A percentile compares a stretch with the other conserved stretches of the same genome.
Evolutionary conservation across 2,329 filamentous ascomycete genomes (phyloP).

Genomic region (Aspergillus phoenicis): DNA sequence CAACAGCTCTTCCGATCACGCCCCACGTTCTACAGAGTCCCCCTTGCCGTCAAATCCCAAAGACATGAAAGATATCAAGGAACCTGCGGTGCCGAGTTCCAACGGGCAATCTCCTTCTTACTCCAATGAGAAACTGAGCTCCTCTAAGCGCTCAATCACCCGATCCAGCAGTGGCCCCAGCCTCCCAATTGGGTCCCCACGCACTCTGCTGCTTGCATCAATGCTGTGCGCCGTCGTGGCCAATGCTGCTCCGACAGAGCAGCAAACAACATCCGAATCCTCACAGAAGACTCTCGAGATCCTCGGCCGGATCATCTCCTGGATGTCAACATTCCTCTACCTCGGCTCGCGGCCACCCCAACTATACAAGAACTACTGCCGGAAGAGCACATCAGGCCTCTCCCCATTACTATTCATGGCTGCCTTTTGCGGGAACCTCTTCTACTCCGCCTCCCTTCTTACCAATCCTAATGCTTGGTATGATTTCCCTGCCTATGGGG

Average conservation of each 20-base stretch:
- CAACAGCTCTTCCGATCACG: slow-evolving; percentile 26
- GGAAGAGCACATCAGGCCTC: slow-evolving; percentile 65
- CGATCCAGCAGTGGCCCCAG: slow-evolving; percentile 30
- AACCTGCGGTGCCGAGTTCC: slow-evolving; percentile 21
- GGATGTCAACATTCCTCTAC: slow-evolving; percentile 60
- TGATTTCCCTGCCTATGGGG: slow-evolving; percentile 58
- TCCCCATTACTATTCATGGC: slow-evolving; percentile 65
- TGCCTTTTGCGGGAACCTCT: slow-evolving; percentile 68
- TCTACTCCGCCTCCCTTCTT: slow-evolving; percentile 65
- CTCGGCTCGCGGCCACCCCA: slow-evolving; percentile 65
- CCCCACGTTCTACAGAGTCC: slow-evolving; percentile 19
- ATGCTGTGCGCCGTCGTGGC: slow-evolving; percentile 49
- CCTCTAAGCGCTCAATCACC: slow-evolving; percentile 32
- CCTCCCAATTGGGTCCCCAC: slow-evolving; percentile 41
- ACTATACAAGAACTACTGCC: slow-evolving; percentile 65
- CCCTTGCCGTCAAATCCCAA: slow-evolving; percentile 33
- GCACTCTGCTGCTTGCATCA: slow-evolving; percentile 49
- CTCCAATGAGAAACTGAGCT: slow-evolving; percentile 38
- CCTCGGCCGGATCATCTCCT: slow-evolving; percentile 57
- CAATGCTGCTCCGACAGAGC: slow-evolving; percentile 43
- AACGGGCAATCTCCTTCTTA: slow-evolving; percentile 32
- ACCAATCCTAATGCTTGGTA: slow-evolving; percentile 67
- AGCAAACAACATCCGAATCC: slow-evolving; percentile 10
- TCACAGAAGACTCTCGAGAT: slow-evolving; percentile 42
- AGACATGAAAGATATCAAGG: slow-evolving; percentile 30